These are phyloP conservation scores for Pyrus pyrifolia DNA, from an alignment of 306 rosid genomes.

Conservation along the genomic window DNA sequence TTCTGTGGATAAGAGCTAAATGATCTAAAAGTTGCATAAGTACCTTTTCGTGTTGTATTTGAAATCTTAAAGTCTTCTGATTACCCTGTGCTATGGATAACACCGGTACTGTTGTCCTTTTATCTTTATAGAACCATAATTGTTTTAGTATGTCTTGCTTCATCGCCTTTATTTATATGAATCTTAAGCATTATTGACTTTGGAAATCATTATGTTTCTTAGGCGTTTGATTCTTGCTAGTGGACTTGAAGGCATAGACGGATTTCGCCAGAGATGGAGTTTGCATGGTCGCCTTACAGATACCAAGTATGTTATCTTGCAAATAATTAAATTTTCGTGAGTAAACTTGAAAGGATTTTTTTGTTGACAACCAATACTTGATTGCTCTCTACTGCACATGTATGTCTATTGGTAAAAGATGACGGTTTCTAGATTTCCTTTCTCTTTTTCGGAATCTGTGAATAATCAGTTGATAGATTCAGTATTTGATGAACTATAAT, in stretches of 20 bases:
- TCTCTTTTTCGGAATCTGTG: background rate
- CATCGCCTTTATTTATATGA: background rate
- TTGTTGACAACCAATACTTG: background rate
- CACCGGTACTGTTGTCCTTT: background rate
- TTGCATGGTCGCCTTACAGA: conserved; percentile 84
- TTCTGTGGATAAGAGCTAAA: background rate
- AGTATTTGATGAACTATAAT: background rate
- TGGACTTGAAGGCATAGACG: conserved; percentile 76
- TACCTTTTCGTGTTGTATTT: background rate
- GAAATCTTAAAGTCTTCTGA: background rate
- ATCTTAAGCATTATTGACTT: background rate
- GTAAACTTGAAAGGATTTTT: background rate
- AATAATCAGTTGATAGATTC: background rate
- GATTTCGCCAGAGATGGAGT: conserved; percentile 93
- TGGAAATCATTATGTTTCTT: conserved; percentile 16
- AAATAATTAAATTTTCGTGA: conserved; percentile 15
- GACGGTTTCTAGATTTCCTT: background rate
- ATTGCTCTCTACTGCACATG: background rate
- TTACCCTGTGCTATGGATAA: background rate
- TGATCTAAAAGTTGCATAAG: background rate
- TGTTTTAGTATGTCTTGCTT: background rate
- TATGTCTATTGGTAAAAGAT: background rate
- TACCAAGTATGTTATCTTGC: conserved; percentile 51
- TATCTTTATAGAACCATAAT: background rate
- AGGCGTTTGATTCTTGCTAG: conserved; percentile 95